These are phyloP conservation scores for Vigna trinervia DNA, from an alignment of 306 rosid genomes.

Conservation along the genomic window DNA sequence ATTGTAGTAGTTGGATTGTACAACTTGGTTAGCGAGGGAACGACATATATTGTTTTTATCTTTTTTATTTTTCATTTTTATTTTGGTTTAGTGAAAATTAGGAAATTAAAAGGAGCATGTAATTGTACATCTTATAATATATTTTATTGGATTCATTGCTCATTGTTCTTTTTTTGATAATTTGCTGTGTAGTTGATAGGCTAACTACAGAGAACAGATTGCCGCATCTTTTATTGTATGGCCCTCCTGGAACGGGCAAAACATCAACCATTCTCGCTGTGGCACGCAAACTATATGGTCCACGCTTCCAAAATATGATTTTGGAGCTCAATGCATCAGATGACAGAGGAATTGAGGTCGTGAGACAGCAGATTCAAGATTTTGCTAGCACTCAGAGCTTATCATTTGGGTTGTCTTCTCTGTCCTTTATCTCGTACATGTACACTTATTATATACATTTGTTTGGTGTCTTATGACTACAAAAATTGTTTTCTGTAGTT, in stretches of 20 bases:
- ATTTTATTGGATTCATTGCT: neutral
- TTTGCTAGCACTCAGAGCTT: conserved; percentile 96
- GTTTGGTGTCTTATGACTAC: neutral
- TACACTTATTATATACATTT: neutral
- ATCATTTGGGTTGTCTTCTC: conserved; percentile 77
- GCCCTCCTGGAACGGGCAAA: conserved; percentile 98
- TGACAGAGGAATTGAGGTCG: conserved; percentile 96
- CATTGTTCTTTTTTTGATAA: conserved; percentile 22
- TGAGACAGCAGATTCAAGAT: conserved; percentile 90
- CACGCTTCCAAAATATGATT: conserved; percentile 75
- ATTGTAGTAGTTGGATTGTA: conserved; percentile 7
- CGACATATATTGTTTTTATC: neutral
- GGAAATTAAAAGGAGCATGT: conserved; percentile 17
- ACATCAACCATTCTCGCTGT: conserved; percentile 94
- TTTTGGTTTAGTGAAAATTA: neutral
- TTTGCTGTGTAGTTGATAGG: conserved; percentile 71
- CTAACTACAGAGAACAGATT: conserved; percentile 86
- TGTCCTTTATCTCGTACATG: neutral
- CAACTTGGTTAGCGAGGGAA: neutral
- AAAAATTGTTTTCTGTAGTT: neutral
- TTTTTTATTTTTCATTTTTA: neutral
- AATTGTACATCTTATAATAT: neutral
- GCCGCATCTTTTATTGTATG: conserved; percentile 92
- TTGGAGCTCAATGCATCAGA: conserved; percentile 95
- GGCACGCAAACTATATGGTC: conserved; percentile 91